Evolutionary conservation across 2,329 filamentous ascomycete species (phyloP).

Genomic region (Alternaria postmessia): DNA sequence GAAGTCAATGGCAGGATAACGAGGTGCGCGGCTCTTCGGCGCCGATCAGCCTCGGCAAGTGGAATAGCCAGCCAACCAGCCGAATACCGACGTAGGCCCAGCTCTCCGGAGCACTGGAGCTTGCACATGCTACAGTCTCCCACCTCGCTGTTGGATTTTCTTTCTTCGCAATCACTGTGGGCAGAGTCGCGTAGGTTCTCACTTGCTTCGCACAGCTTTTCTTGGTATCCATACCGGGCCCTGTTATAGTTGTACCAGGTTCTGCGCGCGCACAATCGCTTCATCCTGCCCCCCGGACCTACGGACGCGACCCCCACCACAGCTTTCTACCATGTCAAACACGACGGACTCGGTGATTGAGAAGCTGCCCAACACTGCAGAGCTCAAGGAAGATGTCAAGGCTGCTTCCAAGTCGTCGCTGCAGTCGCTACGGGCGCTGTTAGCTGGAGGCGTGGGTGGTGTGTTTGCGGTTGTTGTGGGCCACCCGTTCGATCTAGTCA

Average conservation of each 20-base stretch:
- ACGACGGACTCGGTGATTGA: constrained; percentile 36
- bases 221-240: neutral
- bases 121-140: constrained; percentile 33
- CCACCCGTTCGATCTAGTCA: constrained; percentile 97
- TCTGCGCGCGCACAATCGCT: constrained; percentile 13
- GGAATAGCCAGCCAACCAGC: constrained; percentile 10
- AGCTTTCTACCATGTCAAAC: constrained; percentile 32
- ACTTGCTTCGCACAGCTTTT: constrained; percentile 2
- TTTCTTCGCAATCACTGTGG: neutral
- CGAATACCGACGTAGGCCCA: constrained; percentile 35
- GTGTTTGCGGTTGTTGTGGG: constrained; percentile 91
- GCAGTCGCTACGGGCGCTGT: constrained; percentile 79
- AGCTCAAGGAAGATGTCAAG: constrained; percentile 62
- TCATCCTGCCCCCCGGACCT: neutral
- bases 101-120: constrained; percentile 39
- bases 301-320: constrained; percentile 7
- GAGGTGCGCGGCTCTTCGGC: constrained; percentile 15
- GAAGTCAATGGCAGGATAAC: neutral
- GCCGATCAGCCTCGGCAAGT: constrained; percentile 34
- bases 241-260: too few species aligned
- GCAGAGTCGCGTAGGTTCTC: neutral
- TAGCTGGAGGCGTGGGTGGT: constrained; percentile 90
- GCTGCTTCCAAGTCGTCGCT: constrained; percentile 63
- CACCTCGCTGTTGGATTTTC: constrained; percentile 18
- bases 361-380: constrained; percentile 49